Conservation (phyloP, 1,139 yeast species). For the Saccharomyces hybrid region DNA sequence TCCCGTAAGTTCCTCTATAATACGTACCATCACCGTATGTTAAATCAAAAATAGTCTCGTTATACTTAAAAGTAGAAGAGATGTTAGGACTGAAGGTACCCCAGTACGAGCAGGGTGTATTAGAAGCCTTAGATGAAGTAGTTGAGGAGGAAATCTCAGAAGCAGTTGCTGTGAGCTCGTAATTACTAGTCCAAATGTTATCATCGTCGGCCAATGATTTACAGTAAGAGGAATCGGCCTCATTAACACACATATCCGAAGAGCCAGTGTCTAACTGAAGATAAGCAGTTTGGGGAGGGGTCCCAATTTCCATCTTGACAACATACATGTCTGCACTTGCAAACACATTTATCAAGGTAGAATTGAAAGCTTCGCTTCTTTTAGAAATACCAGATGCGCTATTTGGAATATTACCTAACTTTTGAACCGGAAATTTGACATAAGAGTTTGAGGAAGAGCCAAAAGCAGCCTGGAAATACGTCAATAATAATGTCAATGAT, state of each 20-base stretch:
- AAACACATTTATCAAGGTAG: neutral
- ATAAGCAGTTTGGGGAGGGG: conserved; percentile 43
- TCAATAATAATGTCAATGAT: neutral
- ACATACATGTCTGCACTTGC: neutral
- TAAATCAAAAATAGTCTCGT: neutral
- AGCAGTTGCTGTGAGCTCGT: neutral
- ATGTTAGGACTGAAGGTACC: neutral
- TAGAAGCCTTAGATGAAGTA: neutral
- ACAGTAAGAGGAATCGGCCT: conserved; percentile 21
- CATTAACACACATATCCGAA: conserved; percentile 60
- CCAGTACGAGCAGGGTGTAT: neutral
- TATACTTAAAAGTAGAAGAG: conserved; percentile 1
- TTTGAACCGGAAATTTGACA: neutral
- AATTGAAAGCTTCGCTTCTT: neutral
- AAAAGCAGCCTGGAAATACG: neutral
- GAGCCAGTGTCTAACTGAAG: conserved; percentile 67
- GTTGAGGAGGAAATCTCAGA: neutral
- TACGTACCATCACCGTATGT: neutral
- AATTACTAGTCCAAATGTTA: neutral
- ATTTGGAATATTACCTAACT: neutral
- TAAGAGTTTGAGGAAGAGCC: neutral
- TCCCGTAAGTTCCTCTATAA: conserved; percentile 1
- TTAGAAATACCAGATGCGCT: neutral
- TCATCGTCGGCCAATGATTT: neutral
- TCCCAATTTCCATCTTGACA: conserved; percentile 39